Conservation (phyloP, 2,329 filamentous ascomycete species). For the Pestalotiopsis sp. region DNA sequence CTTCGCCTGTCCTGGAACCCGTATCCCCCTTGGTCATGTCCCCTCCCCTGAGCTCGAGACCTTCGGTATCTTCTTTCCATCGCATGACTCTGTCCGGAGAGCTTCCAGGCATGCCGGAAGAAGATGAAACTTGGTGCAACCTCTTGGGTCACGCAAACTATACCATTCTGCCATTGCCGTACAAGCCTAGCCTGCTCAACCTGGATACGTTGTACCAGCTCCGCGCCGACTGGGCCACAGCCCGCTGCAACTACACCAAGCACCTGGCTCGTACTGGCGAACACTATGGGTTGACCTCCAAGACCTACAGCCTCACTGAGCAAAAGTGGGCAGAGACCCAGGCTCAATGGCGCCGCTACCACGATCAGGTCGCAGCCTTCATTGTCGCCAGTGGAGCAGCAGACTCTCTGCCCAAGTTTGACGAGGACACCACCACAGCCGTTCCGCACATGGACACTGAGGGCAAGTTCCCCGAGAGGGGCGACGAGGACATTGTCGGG, state of each 20-base stretch:
- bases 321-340: conserved; percentile 88
- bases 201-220: conserved; percentile 62
- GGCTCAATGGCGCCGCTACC: conserved; percentile 69
- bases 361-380: conserved; percentile 65
- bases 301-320: conserved; percentile 83
- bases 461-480: conserved; percentile 85
- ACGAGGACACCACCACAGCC: conserved; percentile 62
- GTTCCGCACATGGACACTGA: conserved; percentile 73
- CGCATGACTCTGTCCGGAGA: conserved; percentile 42
- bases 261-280: conserved; percentile 86
- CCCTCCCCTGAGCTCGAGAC: conserved; percentile 75
- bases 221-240: conserved; percentile 79
- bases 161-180: conserved; percentile 81
- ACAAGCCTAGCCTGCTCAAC: conserved; percentile 66
- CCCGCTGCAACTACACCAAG: conserved; percentile 84
- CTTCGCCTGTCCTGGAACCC: conserved; percentile 46
- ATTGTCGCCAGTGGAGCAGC: conserved; percentile 45
- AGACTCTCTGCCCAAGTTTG: conserved; percentile 46
- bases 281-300: conserved; percentile 88
- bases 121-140: conserved; percentile 79
- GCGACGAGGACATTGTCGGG: conserved; percentile 90
- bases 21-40: conserved; percentile 53
- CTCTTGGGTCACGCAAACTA: conserved; percentile 93
- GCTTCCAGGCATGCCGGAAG: conserved; percentile 56
- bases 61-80: conserved; percentile 76